Evolutionary conservation across 176 grass and related monocot species (phyloP), one percentile per base, ranked within the genome.

Genomic region (Coix lacrymajobi): DNA sequence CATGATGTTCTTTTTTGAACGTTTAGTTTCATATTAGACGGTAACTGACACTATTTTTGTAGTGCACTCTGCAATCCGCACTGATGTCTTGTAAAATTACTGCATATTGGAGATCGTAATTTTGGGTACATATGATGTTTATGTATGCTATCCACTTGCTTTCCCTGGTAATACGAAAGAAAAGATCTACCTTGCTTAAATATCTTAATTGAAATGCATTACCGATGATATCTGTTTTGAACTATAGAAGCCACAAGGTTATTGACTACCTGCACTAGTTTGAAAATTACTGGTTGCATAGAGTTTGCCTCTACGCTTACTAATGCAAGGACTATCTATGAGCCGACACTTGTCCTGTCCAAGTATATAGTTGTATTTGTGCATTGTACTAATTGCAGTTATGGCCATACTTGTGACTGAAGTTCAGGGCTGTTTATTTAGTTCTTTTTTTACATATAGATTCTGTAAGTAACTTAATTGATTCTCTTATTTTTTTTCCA

Each of bases 401-500:
- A 26, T 5, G 10, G 56, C 26, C 45, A 75, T 20, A 11, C 30
- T 80, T 48, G 30, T 54, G 34, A 57, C 32, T 40, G 66, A 41
- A 81, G 38, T 83, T 73, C 45, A 78, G 8, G 32, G 19, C 7
- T 33, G 62, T 67, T 29, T 44, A 61, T 52, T 79, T 71, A 65
- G 40, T 76, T 88, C 41, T 15, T 4, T 54, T 58, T 86, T 81
- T 60, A 15, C 48, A 65, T 24, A 17, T 77, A 20, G 57, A 56
- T 77, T 60, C 69, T 34, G 56, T 85, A 12, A 34, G 22, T 66
- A 45, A 45, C 58, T 66, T 66, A 26, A 26, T 20, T 82, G 6
- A 63, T 77, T 30, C 0, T 71, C 46, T 72, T 37, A 57, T 11
- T 26, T 84, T 75, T 79, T 94, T 81, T 58, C n/a, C 73, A 99